phyloP scores from a whole-genome alignment of 2,329 filamentous ascomycete species.

The Verticillium klebahnii region DNA sequence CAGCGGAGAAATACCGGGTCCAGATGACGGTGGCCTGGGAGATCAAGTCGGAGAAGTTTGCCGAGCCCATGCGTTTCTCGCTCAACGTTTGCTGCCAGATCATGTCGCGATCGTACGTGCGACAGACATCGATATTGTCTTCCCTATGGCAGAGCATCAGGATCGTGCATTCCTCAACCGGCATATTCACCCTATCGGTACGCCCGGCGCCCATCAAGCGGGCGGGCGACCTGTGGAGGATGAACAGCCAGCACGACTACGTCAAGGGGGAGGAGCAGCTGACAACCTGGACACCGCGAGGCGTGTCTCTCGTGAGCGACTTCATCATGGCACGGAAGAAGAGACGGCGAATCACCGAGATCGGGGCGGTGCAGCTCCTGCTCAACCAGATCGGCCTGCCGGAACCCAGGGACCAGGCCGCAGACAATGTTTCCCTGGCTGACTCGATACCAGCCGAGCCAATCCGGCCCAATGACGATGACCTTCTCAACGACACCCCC shows the following conservation, averaged over 20 bases:
- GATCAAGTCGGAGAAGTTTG: slow-evolving; percentile 73
- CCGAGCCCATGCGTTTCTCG: slow-evolving; percentile 84
- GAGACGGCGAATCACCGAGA: slow-evolving; percentile 69
- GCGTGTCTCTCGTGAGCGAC: slow-evolving; percentile 86
- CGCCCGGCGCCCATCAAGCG: slow-evolving; percentile 86
- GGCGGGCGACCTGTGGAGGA: slow-evolving; percentile 89
- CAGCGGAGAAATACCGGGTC: slow-evolving; percentile 86
- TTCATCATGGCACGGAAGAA: slow-evolving; percentile 73
- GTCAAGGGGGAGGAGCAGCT: slow-evolving; percentile 93
- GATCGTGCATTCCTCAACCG: slow-evolving; percentile 81
- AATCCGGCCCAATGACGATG: slow-evolving; percentile 49
- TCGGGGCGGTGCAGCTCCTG: slow-evolving; percentile 68
- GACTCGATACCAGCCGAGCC: slow-evolving; percentile 30
- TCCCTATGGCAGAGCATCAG: slow-evolving; percentile 80
- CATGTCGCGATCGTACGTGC: slow-evolving; percentile 75
- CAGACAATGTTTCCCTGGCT: slow-evolving; percentile 28
- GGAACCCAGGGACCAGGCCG: slow-evolving; percentile 28
- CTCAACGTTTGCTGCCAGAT: slow-evolving; percentile 80
- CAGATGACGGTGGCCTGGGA: slow-evolving; percentile 87
- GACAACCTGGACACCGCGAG: slow-evolving; percentile 79
- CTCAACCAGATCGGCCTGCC: slow-evolving; percentile 55
- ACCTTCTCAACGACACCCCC: slow-evolving; percentile 53
- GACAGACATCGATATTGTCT: slow-evolving; percentile 82
- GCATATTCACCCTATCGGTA: slow-evolving; percentile 81
- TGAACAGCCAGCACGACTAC: slow-evolving; percentile 92